Conservation (phyloP, 257 asterid genomes). For the Verbena officinalis region DNA sequence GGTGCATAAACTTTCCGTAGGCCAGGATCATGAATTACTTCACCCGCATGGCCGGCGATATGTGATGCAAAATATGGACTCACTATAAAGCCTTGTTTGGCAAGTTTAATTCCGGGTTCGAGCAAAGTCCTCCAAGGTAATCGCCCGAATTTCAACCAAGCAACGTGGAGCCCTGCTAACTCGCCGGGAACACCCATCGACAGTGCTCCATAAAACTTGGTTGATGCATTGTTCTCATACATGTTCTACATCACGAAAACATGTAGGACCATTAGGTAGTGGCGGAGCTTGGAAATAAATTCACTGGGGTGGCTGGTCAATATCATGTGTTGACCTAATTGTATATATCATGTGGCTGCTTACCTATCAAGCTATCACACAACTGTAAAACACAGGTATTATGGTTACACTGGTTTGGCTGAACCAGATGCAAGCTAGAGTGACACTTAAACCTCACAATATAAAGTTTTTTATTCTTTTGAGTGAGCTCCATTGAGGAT, state of each 20-base stretch:
- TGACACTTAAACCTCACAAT: no score
- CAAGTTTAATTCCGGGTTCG: conserved; percentile 73
- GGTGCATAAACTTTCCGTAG: conserved; percentile 71
- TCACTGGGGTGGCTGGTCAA: no score
- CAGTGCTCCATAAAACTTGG: conserved; percentile 62
- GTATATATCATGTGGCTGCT: no score
- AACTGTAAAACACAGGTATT: no score
- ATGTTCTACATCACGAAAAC: conserved; percentile 59
- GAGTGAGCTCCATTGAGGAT: no score
- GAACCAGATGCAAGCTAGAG: no score
- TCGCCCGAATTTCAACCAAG: conserved; percentile 74
- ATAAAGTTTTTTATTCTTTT: no score
- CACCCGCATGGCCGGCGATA: conserved; percentile 32
- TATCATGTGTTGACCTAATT: no score
- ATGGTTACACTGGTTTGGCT: no score
- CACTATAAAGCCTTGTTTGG: conserved; percentile 76
- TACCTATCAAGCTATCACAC: no score
- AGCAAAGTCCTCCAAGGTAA: conserved; percentile 76
- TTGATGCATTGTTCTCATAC: conserved; percentile 55
- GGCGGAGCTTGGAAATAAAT: no score
- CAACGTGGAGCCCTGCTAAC: conserved; percentile 82
- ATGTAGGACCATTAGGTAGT: no score
- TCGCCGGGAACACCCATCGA: conserved; percentile 94
- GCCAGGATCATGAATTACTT: conserved; percentile 65
- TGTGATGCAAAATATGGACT: conserved; percentile 55